A percentile compares a stretch with the other conserved stretches of the same genome.
Conservation (phyloP, 129 eudicot genomes). For the Flaveria ramosissima region DNA sequence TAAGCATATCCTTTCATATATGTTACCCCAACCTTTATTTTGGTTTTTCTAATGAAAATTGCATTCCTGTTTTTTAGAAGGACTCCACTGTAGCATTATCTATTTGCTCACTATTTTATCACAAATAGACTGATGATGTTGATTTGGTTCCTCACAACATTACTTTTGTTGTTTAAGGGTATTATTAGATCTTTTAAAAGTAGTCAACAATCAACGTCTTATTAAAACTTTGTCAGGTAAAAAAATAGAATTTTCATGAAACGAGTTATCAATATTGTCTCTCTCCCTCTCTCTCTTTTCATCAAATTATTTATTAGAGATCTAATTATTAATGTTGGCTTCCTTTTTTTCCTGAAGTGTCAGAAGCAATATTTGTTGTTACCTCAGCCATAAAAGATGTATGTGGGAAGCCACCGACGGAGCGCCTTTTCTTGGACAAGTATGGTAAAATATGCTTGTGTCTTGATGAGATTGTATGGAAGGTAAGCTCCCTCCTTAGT, state of each 20-base stretch:
- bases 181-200: background rate
- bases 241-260: background rate
- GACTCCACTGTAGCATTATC: background rate
- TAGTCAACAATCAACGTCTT: background rate
- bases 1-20: constrained; percentile 42
- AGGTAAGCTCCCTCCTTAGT: constrained; percentile 43
- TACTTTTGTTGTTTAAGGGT: constrained; percentile 9
- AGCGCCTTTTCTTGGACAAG: constrained; percentile 94
- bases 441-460: constrained; percentile 96
- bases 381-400: constrained; percentile 94
- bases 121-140: background rate
- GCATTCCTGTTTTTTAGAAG: background rate
- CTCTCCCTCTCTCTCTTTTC: background rate
- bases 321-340: background rate
- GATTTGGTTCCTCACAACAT: background rate
- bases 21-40: background rate
- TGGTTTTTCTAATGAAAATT: background rate
- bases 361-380: constrained; percentile 90
- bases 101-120: background rate
- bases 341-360: constrained; percentile 50
- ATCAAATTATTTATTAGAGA: background rate
- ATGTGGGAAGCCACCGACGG: constrained; percentile 94
- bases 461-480: constrained; percentile 98
- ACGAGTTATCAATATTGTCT: background rate
- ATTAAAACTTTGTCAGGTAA: background rate